Conservation (phyloP, 805 yeast genomes). For the Hanseniaspora occidentalis region DNA sequence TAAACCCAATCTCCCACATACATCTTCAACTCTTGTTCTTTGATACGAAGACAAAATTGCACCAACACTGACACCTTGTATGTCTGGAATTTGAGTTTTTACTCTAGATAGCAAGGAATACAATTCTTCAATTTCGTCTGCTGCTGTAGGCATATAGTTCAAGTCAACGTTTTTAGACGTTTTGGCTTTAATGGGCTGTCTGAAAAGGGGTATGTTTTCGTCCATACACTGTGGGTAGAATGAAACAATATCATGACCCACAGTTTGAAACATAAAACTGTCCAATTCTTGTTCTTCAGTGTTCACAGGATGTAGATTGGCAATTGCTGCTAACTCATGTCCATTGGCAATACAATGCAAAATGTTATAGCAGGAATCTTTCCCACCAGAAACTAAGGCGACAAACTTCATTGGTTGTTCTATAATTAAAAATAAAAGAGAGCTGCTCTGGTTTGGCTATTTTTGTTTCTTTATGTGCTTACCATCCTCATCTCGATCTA, state of each 20-base stretch:
- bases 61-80: conserved; percentile 86
- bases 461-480: background rate
- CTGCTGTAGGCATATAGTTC: conserved; percentile 53
- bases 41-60: conserved; percentile 95
- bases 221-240: conserved; percentile 44
- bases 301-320: conserved; percentile 61
- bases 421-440: background rate
- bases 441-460: background rate
- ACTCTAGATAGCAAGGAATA: conserved; percentile 39
- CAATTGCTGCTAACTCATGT: conserved; percentile 77
- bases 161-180: conserved; percentile 48
- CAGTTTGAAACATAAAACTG: conserved; percentile 96
- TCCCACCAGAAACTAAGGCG: conserved; percentile 90
- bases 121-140: conserved; percentile 86
- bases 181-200: conserved; percentile 49
- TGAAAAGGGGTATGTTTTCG: conserved; percentile 31
- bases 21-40: conserved; percentile 85
- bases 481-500: no score
- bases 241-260: conserved; percentile 72
- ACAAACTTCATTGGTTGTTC: conserved; percentile 62
- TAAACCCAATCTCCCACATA: conserved; percentile 62
- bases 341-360: conserved; percentile 77
- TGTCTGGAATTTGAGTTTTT: conserved; percentile 44
- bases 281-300: conserved; percentile 57
- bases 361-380: conserved; percentile 86